Evolutionary conservation across 1,139 yeast species (phyloP), one percentile per base, ranked within the genome.

Genomic region (Barnettozyma hawaiiensis): DNA sequence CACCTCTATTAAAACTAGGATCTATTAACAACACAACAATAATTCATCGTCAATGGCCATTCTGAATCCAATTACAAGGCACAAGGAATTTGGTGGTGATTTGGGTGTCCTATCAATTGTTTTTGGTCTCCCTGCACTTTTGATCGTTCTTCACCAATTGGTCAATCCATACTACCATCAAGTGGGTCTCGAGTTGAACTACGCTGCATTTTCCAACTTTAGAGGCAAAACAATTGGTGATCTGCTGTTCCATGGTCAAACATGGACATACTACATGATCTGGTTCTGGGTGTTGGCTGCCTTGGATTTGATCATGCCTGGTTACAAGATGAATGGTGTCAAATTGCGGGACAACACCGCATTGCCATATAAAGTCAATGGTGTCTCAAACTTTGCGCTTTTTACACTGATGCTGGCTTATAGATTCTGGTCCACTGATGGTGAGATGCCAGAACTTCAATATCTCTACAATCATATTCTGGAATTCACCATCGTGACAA

Each of bases 351-450:
- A 89, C 58, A 94, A 92, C 2, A 71, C 85, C 2, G 61, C 63
- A 41, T 71, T 94, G 48, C 60, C 61, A 26, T 92, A 92, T 66
- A 82, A 82, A 57, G 85, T 92, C 66, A 92, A 92, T 59, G 98
- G 98, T 12, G 62, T 73, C 35, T 66, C 73, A 23, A 69, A 86
- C 48, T 69, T 79, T 23, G 57, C 71, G 0, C 53, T 78, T 1
- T 62, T 87, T 26, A 58, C 70, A 0, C 35, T 60, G 3, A 48
- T 77, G 1, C 60, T 87, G 26, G 60, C 63, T 2, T 69, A 76
- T 10, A 71, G 97, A 51, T 70, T 72, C 46, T 65, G 62, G 36
- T 50, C 65, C 23, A 71, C 81, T 8, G 58, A 64, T 2, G 77
- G 84, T 34, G 69, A 68, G 48, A 66, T 87, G 59, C 96, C 96